Base-by-base conservation (phyloP, 2,329 filamentous ascomycete genomes). In the Colletotrichum australisinense region DNA sequence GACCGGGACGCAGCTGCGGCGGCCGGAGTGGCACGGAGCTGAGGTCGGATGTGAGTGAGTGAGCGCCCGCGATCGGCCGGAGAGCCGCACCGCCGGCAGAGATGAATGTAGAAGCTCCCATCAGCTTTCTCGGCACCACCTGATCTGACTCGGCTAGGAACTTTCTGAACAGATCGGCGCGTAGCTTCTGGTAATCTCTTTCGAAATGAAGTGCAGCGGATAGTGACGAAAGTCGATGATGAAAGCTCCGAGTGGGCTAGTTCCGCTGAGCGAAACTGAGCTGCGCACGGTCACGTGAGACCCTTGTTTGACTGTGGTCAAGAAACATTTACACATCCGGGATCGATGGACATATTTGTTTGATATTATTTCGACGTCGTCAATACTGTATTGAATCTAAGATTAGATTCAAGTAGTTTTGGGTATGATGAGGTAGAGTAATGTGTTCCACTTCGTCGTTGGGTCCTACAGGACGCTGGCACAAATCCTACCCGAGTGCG, bases 281-380 rank as follows among this genome's bases (percentile, higher is more conserved):
- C 19, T 32, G 22, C 22, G 67, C 67, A 52, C 5, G 60, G 67
- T 73, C 70, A 73, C 70, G 70, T 73, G 70, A 73, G 46, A 12
- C 46, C 14, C 49, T 4, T 32, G 11, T 8, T 11, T 30, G 4
- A 35, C 11, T 26, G 5, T 11, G 30, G 22, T 28, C n/a, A 7
- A 38, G n/a, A 9, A 24, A 24, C 28, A 53, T 46, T 64, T 32
- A 12, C 52, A n/a, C 22, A 12, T 8, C 8, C 5, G 1, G 4
- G 8, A n/a, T 26, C 22, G 26, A 9, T 55, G 2, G 9, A 19
- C 1, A 55, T 28, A 22, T 9, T 22, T n/a, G 7, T 49, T 22
- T 8, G 1, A 22, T 1, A 49, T 1, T 49, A 7, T 9, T 49
- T 19, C 3, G 16, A 42, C 19, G 42, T 46, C 1, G 7, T 8